Evolutionary conservation across 768 basidiomycete genomes (phyloP).

Genomic region (Auricularia auricula-judae): DNA sequence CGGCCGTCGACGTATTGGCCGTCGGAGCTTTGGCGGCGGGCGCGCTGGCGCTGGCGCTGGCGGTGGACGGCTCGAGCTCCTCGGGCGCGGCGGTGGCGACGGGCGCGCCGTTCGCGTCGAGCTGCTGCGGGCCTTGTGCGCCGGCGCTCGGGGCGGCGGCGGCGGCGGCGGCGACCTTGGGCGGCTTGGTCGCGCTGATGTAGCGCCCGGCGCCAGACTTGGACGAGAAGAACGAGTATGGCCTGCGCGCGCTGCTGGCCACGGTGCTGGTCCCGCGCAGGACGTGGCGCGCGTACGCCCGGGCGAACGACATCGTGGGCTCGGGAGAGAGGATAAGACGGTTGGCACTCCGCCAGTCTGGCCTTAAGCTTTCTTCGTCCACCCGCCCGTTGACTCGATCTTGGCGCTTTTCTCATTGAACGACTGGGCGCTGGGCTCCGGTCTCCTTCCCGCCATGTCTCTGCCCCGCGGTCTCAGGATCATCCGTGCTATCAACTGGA

Average conservation of each 20-base stretch:
- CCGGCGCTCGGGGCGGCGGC: not conserved
- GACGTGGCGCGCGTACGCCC: not conserved
- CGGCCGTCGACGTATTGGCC: not conserved
- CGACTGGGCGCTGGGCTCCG: too few species aligned
- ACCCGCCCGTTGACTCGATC: too few species aligned
- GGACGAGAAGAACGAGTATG: constrained; percentile 12
- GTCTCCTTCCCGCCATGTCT: too few species aligned
- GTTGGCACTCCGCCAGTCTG: too few species aligned
- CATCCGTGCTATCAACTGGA: too few species aligned
- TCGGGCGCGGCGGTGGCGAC: not conserved
- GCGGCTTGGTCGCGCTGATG: constrained; percentile 8
- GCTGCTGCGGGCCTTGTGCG: not conserved
- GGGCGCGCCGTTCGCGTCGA: not conserved
- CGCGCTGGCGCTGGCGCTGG: not conserved
- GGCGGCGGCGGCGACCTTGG: constrained; percentile 7
- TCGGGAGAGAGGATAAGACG: not conserved
- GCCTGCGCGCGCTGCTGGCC: constrained; percentile 1
- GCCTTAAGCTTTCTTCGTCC: too few species aligned
- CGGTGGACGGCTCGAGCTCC: not conserved
- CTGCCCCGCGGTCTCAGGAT: too few species aligned
- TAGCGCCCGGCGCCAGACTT: constrained; percentile 8
- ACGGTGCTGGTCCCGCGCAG: not conserved
- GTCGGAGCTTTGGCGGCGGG: not conserved
- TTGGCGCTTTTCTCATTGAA: too few species aligned
- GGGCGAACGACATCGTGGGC: not conserved